phyloP scores from a whole-genome alignment of 805 yeast genomes.

The Wickerhamomyces ciferrii region DNA sequence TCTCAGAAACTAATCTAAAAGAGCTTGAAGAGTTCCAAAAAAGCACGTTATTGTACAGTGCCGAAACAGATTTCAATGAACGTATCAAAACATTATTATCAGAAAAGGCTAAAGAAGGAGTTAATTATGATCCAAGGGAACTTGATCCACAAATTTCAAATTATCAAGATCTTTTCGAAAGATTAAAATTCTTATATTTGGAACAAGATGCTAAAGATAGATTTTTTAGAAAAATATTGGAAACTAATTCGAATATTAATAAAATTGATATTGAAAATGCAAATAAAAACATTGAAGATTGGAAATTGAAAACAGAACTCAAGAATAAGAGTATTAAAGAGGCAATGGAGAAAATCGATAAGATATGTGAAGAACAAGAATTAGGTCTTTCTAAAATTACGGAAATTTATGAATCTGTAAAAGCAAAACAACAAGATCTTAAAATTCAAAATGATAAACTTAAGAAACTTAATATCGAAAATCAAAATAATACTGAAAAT shows the following conservation, averaged over 20 bases:
- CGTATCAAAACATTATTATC: background rate
- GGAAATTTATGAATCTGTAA: background rate
- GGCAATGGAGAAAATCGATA: slow-evolving; percentile 11
- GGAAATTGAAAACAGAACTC: slow-evolving; percentile 14
- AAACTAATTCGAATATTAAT: slow-evolving; percentile 22
- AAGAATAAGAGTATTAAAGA: slow-evolving; percentile 5
- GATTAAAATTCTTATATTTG: slow-evolving; percentile 57
- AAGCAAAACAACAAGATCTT: background rate
- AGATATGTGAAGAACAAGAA: slow-evolving; percentile 6
- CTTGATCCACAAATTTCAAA: background rate
- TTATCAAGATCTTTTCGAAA: slow-evolving; percentile 27
- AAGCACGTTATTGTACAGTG: background rate
- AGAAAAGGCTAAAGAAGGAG: background rate
- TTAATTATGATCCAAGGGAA: background rate
- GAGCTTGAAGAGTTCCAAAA: background rate
- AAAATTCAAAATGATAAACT: background rate
- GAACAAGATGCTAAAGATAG: slow-evolving; percentile 72
- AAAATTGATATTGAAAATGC: slow-evolving; percentile 29
- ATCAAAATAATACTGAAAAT: background rate
- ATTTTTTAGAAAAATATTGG: slow-evolving; percentile 49
- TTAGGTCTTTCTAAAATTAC: slow-evolving; percentile 15
- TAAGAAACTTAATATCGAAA: background rate
- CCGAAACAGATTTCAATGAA: background rate
- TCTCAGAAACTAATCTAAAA: background rate
- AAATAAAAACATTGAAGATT: slow-evolving; percentile 20